phyloP scores from a whole-genome alignment of 2,329 filamentous ascomycete genomes.

The Sarocladium oryzae region DNA sequence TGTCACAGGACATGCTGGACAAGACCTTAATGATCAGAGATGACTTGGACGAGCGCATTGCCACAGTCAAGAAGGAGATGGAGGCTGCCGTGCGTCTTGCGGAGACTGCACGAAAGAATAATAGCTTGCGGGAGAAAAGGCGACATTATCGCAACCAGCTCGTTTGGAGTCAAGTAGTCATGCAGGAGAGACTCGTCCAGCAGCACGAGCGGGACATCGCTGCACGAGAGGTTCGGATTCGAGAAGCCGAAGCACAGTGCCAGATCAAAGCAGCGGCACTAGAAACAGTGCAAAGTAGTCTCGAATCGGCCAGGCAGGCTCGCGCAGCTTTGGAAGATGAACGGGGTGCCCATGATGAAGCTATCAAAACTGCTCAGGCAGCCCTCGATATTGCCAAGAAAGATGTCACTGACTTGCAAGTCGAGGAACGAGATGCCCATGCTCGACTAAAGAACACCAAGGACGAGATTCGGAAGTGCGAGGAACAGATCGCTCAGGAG shows the following conservation, averaged over 20 bases:
- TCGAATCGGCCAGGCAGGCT: slow-evolving; percentile 31
- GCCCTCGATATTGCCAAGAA: slow-evolving; percentile 46
- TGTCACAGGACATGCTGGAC: slow-evolving; percentile 75
- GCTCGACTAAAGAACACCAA: slow-evolving; percentile 48
- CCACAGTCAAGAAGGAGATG: slow-evolving; percentile 32
- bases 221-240: neutral
- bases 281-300: slow-evolving; percentile 37
- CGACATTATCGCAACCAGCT: slow-evolving; percentile 58
- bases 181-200: slow-evolving; percentile 53
- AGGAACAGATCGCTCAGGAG: slow-evolving; percentile 48
- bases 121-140: slow-evolving; percentile 55
- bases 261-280: slow-evolving; percentile 43
- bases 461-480: slow-evolving; percentile 36
- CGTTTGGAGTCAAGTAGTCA: slow-evolving; percentile 81
- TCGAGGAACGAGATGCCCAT: slow-evolving; percentile 61
- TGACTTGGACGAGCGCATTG: slow-evolving; percentile 28
- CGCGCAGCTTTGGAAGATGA: slow-evolving; percentile 38
- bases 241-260: slow-evolving; percentile 21
- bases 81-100: slow-evolving; percentile 59
- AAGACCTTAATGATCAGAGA: slow-evolving; percentile 40
- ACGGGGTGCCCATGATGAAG: slow-evolving; percentile 39
- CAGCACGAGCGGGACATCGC: slow-evolving; percentile 20
- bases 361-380: slow-evolving; percentile 37
- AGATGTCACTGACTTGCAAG: slow-evolving; percentile 47
- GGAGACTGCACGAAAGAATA: slow-evolving; percentile 59